phyloP scores from a whole-genome alignment of 2,329 filamentous ascomycete species.

The Remersonia thermophila region DNA sequence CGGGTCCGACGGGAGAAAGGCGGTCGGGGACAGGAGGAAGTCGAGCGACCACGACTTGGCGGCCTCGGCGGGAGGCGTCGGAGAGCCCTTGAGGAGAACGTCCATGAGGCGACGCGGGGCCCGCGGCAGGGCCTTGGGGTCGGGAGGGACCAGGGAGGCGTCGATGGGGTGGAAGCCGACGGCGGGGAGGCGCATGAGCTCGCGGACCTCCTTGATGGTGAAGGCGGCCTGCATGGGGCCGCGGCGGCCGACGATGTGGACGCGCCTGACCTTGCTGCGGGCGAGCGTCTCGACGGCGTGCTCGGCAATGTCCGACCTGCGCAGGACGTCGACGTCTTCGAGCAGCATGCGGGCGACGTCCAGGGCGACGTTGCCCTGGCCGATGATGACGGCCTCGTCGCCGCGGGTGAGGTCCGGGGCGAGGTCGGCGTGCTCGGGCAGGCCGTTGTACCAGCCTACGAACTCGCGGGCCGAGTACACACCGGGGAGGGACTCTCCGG shows the following conservation, averaged over 20 bases:
- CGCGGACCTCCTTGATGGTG: conserved; percentile 87
- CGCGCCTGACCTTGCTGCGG: conserved; percentile 61
- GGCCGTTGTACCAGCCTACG: conserved; percentile 96
- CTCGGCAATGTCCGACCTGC: conserved; percentile 79
- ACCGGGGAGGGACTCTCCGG: conserved; percentile 62
- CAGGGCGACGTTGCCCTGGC: conserved; percentile 91
- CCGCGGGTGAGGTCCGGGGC: conserved; percentile 61
- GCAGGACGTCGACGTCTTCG: conserved; percentile 58
- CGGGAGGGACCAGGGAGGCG: conserved; percentile 50
- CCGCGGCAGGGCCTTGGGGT: conserved; percentile 59
- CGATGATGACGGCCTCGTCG: conserved; percentile 77
- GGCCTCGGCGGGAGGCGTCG: conserved; percentile 29
- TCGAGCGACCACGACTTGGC: conserved; percentile 70
- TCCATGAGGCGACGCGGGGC: conserved; percentile 68
- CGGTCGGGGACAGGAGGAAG: conserved; percentile 68
- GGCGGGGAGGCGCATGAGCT: conserved; percentile 64
- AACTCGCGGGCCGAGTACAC: conserved; percentile 85
- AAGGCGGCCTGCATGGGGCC: conserved; percentile 90
- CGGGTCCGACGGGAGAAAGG: conserved; percentile 45
- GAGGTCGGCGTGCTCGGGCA: conserved; percentile 66
- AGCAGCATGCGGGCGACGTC: conserved; percentile 86
- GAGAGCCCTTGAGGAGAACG: conserved; percentile 64
- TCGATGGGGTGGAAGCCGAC: conserved; percentile 63
- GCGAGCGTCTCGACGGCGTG: conserved; percentile 64
- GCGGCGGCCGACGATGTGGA: conserved; percentile 78